Base-by-base conservation (phyloP, 176 grass and related monocot genomes). In the Eremochloa ophiuroides region DNA sequence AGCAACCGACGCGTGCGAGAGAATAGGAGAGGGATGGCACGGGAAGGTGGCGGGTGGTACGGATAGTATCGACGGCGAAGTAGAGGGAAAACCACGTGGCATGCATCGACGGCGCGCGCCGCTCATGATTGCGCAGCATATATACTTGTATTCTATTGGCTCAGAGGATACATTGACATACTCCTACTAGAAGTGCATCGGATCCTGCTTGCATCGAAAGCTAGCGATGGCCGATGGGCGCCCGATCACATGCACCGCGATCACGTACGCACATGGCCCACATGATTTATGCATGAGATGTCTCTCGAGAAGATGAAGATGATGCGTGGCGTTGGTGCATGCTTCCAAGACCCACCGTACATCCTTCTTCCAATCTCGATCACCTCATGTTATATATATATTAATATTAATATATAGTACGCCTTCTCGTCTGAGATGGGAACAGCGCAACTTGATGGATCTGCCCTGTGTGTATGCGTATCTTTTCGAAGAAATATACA, bases 241-340 rank as follows among this genome's bases (percentile, higher is more conserved):
- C 69, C 16, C 16, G 15, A 50, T 55, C 87, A 88, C 82, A 69
- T 89, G 87, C 87, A 80, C 53, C 70, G 47, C 8, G 76, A 85
- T 85, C 82, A 80, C 82, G 70, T 61, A 58, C 23, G 76, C 82
- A 84, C 81, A 69, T 88, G 87, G 63, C 78, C 78, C 78, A 87
- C 78, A 77, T 87, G 79, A 84, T 88, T 84, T 63, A 4, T 6
- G 80, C 80, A 75, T 38, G 75, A 82, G 85, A 80, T 38, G 71
- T 82, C 47, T 76, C 61, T 28, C n/a, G 56, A 22, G 35, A 53
- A 29, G 38, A 73, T 11, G 62, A 20, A 23, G 53, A 17, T 20
- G 42, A 70, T 84, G 43, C 29, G 17, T 47, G 38, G 4, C 7
- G 38, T 26, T 13, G 26, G 23, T 33, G 41, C 53, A 48, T 69